Conservation (phyloP, 108 stramenopile genomes). For the Pseudonitzschia multiseries region DNA sequence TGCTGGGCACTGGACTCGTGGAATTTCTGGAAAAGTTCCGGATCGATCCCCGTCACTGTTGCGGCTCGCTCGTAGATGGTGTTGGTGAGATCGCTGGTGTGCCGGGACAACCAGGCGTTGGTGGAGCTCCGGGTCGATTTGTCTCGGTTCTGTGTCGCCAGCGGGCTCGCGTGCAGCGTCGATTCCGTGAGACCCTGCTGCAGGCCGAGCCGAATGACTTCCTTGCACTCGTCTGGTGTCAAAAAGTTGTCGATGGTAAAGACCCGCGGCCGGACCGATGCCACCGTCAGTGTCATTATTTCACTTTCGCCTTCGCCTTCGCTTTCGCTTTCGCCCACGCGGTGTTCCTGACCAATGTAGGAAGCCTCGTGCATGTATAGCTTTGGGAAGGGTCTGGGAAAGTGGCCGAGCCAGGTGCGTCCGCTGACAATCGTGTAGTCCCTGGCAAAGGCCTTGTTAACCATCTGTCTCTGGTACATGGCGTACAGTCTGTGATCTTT, state of each 20-base stretch:
- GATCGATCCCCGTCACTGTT: constrained; percentile 71
- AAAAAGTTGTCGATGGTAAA: constrained; percentile 75
- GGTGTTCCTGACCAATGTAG: constrained; percentile 70
- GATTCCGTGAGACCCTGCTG: constrained; percentile 56
- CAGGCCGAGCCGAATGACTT: constrained; percentile 54
- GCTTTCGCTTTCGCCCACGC: constrained; percentile 13
- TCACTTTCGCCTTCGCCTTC: too few relatives aligned
- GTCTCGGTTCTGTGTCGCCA: constrained; percentile 34
- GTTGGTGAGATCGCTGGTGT: constrained; percentile 64
- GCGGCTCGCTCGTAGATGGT: constrained; percentile 79
- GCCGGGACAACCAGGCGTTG: constrained; percentile 76
- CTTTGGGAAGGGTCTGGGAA: constrained; percentile 70
- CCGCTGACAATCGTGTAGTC: constrained; percentile 64
- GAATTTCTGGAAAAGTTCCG: constrained; percentile 53
- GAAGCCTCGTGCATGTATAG: constrained; percentile 64
- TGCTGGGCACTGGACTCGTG: constrained; percentile 51
- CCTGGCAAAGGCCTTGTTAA: constrained; percentile 61
- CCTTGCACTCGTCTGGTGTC: constrained; percentile 60
- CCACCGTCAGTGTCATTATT: constrained; percentile 49
- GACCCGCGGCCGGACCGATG: constrained; percentile 67
- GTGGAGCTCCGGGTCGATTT: constrained; percentile 55
- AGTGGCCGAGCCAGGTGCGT: constrained; percentile 68
- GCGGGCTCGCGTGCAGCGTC: constrained; percentile 46
- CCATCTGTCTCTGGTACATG: constrained; percentile 58
- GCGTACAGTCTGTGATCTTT: constrained; percentile 13